Conservation (phyloP, 2,329 filamentous ascomycete species). For the Plectosphaerella plurivora region DNA sequence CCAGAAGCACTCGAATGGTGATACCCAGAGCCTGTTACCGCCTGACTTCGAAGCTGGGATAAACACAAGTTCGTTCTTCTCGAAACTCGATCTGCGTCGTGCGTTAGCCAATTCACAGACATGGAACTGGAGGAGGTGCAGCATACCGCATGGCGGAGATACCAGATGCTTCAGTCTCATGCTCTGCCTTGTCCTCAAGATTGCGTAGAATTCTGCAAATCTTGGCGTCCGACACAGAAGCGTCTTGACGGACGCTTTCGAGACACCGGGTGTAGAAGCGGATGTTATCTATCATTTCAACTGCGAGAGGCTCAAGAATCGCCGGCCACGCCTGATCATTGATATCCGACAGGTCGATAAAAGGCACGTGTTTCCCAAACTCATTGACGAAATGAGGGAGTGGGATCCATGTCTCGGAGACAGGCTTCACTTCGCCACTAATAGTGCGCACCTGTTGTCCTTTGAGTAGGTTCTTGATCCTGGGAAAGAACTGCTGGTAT, state of each 20-base stretch:
- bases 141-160: background rate
- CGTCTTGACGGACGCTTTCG: background rate
- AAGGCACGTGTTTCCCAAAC: conserved; percentile 1
- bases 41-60: background rate
- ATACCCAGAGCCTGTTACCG: background rate
- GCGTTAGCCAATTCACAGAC: background rate
- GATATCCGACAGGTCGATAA: conserved; percentile 3
- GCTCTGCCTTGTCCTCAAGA: background rate
- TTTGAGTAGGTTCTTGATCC: too few species aligned
- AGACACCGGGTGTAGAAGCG: conserved; percentile 4
- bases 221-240: background rate
- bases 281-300: background rate
- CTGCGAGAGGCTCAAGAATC: background rate
- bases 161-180: background rate
- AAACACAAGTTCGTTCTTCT: background rate
- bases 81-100: background rate
- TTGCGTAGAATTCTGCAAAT: background rate
- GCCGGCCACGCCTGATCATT: conserved; percentile 1
- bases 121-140: too few species aligned
- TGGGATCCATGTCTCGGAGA: background rate
- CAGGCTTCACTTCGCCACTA: background rate
- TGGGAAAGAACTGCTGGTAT: background rate
- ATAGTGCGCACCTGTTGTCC: too few species aligned
- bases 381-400: background rate
- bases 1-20: conserved; percentile 3